These are phyloP conservation scores for Gossypium trilobum DNA, from an alignment of 441 rosid species.

Conservation along the genomic window DNA sequence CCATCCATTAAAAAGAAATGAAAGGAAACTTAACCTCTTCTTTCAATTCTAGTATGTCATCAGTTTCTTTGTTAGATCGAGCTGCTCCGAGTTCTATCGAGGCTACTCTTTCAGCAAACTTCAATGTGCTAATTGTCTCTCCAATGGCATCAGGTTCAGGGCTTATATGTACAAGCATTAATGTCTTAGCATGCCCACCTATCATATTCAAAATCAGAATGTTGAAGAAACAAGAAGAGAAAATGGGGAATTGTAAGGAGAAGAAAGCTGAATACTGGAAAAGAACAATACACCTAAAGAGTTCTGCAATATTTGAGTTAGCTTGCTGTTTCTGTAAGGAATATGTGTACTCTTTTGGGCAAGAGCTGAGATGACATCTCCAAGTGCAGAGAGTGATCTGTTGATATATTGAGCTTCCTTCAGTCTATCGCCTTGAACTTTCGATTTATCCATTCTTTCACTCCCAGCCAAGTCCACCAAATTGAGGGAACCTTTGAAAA, in stretches of 20 bases:
- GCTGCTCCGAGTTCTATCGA: conserved; percentile 91
- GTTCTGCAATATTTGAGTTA: conserved; percentile 83
- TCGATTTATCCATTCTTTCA: conserved; percentile 88
- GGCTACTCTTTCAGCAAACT: conserved; percentile 90
- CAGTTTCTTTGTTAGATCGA: conserved; percentile 74
- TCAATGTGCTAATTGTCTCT: conserved; percentile 83
- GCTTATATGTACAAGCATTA: conserved; percentile 86
- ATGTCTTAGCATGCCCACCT: conserved; percentile 94
- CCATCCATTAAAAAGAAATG: neutral
- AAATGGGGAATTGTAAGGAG: neutral
- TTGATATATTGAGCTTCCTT: conserved; percentile 94
- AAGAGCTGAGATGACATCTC: conserved; percentile 87
- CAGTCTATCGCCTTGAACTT: conserved; percentile 84
- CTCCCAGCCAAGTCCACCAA: conserved; percentile 95
- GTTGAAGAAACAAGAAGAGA: neutral
- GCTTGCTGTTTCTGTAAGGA: conserved; percentile 91
- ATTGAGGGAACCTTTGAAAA: conserved; percentile 76
- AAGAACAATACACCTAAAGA: conserved; percentile 52
- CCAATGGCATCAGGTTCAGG: conserved; percentile 69
- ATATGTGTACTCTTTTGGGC: conserved; percentile 82
- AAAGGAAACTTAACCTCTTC: conserved; percentile 56
- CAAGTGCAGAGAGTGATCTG: conserved; percentile 84
- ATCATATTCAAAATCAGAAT: conserved; percentile 1
- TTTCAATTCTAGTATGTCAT: conserved; percentile 71
- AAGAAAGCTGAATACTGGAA: neutral